phyloP scores from a whole-genome alignment of 73 alveolate genomes.

The Strombidium stylifer region DNA sequence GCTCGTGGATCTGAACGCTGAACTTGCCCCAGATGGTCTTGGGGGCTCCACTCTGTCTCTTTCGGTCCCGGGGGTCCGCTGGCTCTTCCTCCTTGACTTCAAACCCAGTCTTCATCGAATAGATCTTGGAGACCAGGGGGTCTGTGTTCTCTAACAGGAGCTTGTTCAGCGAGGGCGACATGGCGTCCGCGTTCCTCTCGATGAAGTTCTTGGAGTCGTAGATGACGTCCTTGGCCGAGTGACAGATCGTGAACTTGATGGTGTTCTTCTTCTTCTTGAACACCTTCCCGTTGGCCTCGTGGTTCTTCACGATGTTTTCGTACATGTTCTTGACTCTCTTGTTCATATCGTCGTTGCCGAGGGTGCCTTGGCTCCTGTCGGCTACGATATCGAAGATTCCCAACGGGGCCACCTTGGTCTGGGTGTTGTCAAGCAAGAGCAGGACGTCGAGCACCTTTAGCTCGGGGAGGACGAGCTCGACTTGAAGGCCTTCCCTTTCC shows the following conservation, averaged over 20 bases:
- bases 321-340: constrained; percentile 7
- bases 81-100: constrained; percentile 69
- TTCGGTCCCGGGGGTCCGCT: constrained; percentile 55
- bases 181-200: constrained; percentile 92
- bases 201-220: constrained; percentile 80
- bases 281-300: too few species aligned
- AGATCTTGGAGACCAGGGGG: constrained; percentile 13
- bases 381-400: constrained; percentile 66
- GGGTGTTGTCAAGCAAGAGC: too few species aligned
- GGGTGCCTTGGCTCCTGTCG: constrained; percentile 62
- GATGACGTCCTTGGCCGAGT: constrained; percentile 89
- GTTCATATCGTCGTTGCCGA: constrained; percentile 21
- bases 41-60: constrained; percentile 65
- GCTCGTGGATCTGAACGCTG: constrained; percentile 84
- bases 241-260: constrained; percentile 72
- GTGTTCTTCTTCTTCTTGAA: constrained; percentile 36
- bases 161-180: constrained; percentile 61
- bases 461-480: constrained; percentile 62
- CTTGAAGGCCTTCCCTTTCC: constrained; percentile 65
- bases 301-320: constrained; percentile 37
- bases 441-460: constrained; percentile 67
- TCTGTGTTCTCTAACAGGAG: constrained; percentile 39
- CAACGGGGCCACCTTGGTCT: constrained; percentile 14
- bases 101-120: too few species aligned
- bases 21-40: constrained; percentile 92